Evolutionary conservation across 805 yeast genomes (phyloP), one percentile per base, ranked within the genome.

Genomic region (Novakomyces olei): DNA sequence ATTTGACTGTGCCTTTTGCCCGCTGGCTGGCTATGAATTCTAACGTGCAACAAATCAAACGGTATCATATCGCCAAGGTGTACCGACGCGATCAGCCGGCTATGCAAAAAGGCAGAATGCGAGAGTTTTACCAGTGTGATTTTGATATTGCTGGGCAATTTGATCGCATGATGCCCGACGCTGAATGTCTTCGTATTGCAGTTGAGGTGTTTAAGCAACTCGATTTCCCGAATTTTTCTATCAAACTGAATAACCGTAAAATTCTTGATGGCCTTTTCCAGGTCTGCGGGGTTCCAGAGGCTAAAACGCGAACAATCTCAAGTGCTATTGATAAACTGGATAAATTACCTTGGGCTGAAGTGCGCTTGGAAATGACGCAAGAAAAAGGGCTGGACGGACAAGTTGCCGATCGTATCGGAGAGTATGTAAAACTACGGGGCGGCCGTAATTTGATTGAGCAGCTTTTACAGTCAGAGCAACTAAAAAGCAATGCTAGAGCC

Each of bases 31-130:
- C 99, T 14, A 77, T 80, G 79, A 88, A 88, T 60, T 45, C 48
- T 9, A 80, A 78, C 46, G 68, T 88, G 39, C 73, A 79, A 44
- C 68, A 62, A 48, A 85, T 88, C 55, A 88, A 88, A 58, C 67
- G 99, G 50, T 88, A 71, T 53, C 99, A 88, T 58, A 79, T 88
- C 41, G 98, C 99, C 44, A 88, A 88, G 54, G 99, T 88, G 34
- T 88, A 88, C 58, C 72, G 99, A 61, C 76, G 99, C 58, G 99
- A 88, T 53, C 99, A 88, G 57, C 99, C 99, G 4, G 99, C 99
- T 5, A 88, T 88, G 98, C 85, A 96, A 33, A 88, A 88, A 57
- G 99, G 99, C 39, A 70, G 99, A 57, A 88, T 88, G 98, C 77
- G 99, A 67, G 99, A 88, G 57, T 88, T 88, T 49, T 88, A 88